Base-by-base conservation (phyloP, 1,284 basidiomycete species). In the Ceratobasidium sp. region DNA sequence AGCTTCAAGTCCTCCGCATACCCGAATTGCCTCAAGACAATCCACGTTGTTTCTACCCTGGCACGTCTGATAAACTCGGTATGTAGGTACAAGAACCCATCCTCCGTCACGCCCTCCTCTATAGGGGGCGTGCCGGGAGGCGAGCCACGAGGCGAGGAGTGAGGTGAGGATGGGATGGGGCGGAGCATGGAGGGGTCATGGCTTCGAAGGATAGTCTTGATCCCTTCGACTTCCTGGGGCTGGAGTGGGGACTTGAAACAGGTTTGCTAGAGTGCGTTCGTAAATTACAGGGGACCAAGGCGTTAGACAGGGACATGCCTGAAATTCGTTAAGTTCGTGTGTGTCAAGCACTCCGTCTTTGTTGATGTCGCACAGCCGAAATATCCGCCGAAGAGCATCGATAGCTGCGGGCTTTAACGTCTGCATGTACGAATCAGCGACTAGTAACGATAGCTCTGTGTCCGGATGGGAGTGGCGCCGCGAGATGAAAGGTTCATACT, bases 11-110 rank as follows among this genome's bases (percentile, higher is more conserved):
- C 95, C 79, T 97, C 95, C 51, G 92, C 96, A 79, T 99, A 99
- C 0, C 96, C 96, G 80, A 98, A 98, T 77, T 91, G 94, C 74
- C 95, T 85, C 75, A 99, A 83, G 3, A 98, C 95, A 1, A 95
- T 96, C 96, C 96, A 99, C 0, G 96, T 98, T 30, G 97, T 99
- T 81, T 99, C 96, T 75, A 98, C 86, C 54, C 97, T 86, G 14
- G 96, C 97, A 67, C 93, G 89, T 82, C 98, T 96, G 75, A 99
- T 98, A 82, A 99, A 99, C 77, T 92, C 93, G 3, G 96, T 98
- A 80, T 98, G 95, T 12, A 99, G 87, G 78, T 95, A 96, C 58
- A 98, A 82, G 82, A 98, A 98, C 1, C 96, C 96, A 12, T 89
- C 87, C 81, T 97, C 94, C 1, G 96, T 98, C 73, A 99, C 84